Base-by-base conservation (phyloP, 1,284 basidiomycete genomes). In the Sanghuangporus sanghuang region DNA sequence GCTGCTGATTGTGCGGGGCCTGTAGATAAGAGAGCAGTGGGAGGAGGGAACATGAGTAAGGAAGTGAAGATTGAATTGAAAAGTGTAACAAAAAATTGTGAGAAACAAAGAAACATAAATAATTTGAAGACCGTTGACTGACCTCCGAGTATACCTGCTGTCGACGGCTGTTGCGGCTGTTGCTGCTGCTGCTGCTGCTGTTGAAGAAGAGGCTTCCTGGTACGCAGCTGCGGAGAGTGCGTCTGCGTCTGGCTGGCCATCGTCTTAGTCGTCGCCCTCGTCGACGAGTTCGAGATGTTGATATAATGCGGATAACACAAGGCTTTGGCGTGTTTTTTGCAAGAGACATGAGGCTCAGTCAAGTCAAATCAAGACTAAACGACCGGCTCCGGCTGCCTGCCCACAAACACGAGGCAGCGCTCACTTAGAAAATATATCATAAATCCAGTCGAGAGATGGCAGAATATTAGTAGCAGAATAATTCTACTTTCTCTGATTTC, bases 221-320 rank as follows among this genome's bases (percentile, higher is more conserved):
- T 77, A 70, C 85, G 81, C 70, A 85, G 85, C 21, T 84, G 83
- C 27, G 27, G 27, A 3, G 27, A 32, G 27, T 4, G 27, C 57
- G 85, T 85, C 70, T 4, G 27, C 57, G 85, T 85, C 70, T 84
- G 82, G 68, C 77, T 84, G 57, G 86, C 79, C 86, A 88, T 88
- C 42, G 46, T 57, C 7, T 36, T 27, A 1, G 27, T 27, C 27
- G 27, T n/a, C n/a, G n/a, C n/a, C n/a, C n/a, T n/a, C n/a, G n/a
- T n/a, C n/a, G n/a, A n/a, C n/a, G n/a, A n/a, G n/a, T n/a, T n/a
- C n/a, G n/a, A n/a, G n/a, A n/a, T n/a, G n/a, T n/a, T n/a, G n/a
- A n/a, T n/a, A n/a, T n/a, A n/a, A n/a, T n/a, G n/a, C n/a, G n/a
- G n/a, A n/a, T n/a, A n/a, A 42, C 35, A 32, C 27, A 32, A 32